Evolutionary conservation across 768 basidiomycete genomes (phyloP), one percentile per base, ranked within the genome.

Genomic region (Mycena amicta): DNA sequence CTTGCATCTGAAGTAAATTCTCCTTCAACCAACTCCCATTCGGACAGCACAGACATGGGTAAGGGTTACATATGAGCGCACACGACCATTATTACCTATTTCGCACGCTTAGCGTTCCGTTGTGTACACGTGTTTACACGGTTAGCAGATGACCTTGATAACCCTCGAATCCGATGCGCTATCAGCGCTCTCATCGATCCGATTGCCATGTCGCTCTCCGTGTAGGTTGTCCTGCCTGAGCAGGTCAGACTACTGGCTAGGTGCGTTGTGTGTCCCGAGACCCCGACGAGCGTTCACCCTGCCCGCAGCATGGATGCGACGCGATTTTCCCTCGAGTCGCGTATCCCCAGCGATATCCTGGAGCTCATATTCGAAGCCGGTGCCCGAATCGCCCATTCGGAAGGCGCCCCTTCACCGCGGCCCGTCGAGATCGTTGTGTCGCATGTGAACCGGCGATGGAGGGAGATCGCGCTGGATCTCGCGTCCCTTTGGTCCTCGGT

Each of bases 291-390:
- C 13, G 29, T 50, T 61, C 39, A 52, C 39, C 13, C 29, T 13
- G 2, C 16, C 27, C 25, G 40, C 52, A 55, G 47, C 49, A 61
- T 61, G 60, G 28, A 52, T 26, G 60, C 40, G 13, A 23, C 40
- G 47, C 43, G 3, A 47, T 57, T 54, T 43, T 29, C 52, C 40
- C 8, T 57, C 46, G 60, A 62, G 31, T 57, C 60, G 37, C 56
- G 60, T 52, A 53, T 62, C 40, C 60, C 60, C 22, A 33, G n/a
- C 56, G 60, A 62, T 49, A 57, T 62, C 4, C 23, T 62, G 29
- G 60, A 62, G 60, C 53, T 62, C 6, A 57, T 62, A 3, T 62
- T 62, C 53, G 60, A 62, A 41, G 49, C 56, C 16, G 60, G 60
- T 20, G 52, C 53, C 26, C 56, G 41, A 30, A 46, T 23, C 30